Evolutionary conservation across 1,284 basidiomycete genomes (phyloP).

Genomic region (Pisolithus thermaeus): DNA sequence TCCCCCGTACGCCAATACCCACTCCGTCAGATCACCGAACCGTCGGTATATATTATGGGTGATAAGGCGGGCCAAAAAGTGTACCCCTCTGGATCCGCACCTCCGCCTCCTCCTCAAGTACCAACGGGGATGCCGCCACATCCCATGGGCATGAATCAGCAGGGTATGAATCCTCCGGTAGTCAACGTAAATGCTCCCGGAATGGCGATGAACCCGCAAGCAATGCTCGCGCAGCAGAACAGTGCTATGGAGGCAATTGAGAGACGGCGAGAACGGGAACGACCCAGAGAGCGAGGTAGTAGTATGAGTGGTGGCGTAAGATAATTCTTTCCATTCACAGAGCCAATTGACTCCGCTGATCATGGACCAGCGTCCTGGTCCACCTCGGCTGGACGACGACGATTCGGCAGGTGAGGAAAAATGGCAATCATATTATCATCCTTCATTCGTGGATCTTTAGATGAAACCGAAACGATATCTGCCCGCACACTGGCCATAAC

Average conservation of each 20-base stretch:
- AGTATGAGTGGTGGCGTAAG: constrained; percentile 15
- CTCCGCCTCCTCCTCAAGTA: constrained; percentile 23
- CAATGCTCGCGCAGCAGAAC: constrained; percentile 66
- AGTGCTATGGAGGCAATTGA: constrained; percentile 64
- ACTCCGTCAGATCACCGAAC: constrained; percentile 57
- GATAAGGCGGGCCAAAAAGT: constrained; percentile 64
- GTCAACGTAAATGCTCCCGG: constrained; percentile 22
- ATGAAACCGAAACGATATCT: constrained; percentile 67
- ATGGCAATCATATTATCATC: background rate
- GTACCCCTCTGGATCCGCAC: constrained; percentile 34
- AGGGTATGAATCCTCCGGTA: constrained; percentile 24
- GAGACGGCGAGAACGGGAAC: constrained; percentile 47
- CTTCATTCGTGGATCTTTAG: constrained; percentile 26
- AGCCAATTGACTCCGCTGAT: background rate
- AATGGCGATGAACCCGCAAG: constrained; percentile 41
- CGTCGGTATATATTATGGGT: constrained; percentile 59
- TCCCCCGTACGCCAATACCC: constrained; percentile 66
- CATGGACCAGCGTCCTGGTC: constrained; percentile 29
- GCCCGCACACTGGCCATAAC: constrained; percentile 63
- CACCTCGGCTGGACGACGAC: constrained; percentile 53
- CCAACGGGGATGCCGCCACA: constrained; percentile 24
- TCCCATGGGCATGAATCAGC: constrained; percentile 25
- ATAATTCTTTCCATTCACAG: constrained; percentile 3
- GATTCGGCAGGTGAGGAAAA: constrained; percentile 56
- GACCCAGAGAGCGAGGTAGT: constrained; percentile 28